Conservation (phyloP, 1,284 basidiomycete species). For the Irpex rosettiformis region DNA sequence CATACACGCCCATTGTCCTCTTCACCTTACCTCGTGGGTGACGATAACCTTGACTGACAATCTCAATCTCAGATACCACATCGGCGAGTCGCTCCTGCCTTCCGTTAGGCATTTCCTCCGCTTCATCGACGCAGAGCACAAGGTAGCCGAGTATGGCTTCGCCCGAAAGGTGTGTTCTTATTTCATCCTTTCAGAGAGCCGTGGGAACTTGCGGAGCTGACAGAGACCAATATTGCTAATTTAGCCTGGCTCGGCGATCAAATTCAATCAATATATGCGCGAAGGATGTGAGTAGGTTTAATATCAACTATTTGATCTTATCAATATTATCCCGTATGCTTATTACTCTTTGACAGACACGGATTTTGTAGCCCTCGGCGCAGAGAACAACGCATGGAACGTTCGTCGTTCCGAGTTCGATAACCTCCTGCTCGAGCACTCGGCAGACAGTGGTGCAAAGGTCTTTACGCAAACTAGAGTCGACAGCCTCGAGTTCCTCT, state of each 20-base stretch:
- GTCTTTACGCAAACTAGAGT: slow-evolving; percentile 37
- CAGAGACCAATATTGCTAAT: neutral
- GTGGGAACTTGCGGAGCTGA: too few relatives aligned
- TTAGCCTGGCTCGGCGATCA: slow-evolving; percentile 41
- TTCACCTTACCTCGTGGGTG: neutral
- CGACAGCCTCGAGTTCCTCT: slow-evolving; percentile 27
- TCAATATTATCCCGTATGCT: neutral
- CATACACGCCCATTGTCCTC: neutral
- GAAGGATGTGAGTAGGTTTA: slow-evolving; percentile 37
- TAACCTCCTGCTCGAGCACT: slow-evolving; percentile 36
- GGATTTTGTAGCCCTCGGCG: slow-evolving; percentile 38
- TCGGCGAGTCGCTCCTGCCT: slow-evolving; percentile 41
- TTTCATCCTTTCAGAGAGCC: too few relatives aligned
- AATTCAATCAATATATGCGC: slow-evolving; percentile 38
- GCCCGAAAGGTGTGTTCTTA: slow-evolving; percentile 31
- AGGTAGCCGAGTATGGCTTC: slow-evolving; percentile 33
- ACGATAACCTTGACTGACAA: neutral
- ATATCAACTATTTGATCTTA: neutral
- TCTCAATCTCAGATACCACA: slow-evolving; percentile 32
- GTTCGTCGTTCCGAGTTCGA: slow-evolving; percentile 41
- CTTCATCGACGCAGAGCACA: slow-evolving; percentile 37
- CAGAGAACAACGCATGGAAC: slow-evolving; percentile 36
- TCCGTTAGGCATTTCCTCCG: slow-evolving; percentile 38
- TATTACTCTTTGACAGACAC: slow-evolving; percentile 27
- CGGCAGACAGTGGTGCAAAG: slow-evolving; percentile 28